These are phyloP conservation scores for Backusella sp. DNA, from an alignment of 192 early-diverging fungal species.

Conservation along the genomic window DNA sequence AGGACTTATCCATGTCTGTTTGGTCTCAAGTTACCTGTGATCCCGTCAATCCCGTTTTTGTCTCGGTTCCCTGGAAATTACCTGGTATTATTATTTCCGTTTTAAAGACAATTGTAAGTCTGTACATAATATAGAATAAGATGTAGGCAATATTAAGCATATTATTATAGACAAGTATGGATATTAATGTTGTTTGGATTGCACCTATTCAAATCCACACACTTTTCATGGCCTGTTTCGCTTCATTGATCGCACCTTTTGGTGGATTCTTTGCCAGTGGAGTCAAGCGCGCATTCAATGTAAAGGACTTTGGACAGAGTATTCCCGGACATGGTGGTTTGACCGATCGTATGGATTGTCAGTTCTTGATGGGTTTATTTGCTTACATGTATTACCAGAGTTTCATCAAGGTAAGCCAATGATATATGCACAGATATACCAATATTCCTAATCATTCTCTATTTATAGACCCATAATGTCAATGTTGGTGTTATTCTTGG, in stretches of 20 bases:
- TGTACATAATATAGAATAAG: too few relatives aligned
- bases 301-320: constrained; percentile 95
- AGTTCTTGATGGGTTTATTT: constrained; percentile 95
- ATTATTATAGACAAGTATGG: constrained; percentile 1
- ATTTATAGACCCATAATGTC: constrained; percentile 18
- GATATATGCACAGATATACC: too few relatives aligned
- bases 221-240: constrained; percentile 86
- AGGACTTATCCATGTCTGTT: constrained; percentile 47
- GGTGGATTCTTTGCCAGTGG: constrained; percentile 98
- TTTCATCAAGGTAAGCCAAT: constrained; percentile 21
- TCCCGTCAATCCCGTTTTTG: constrained; percentile 52
- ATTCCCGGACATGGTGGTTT: constrained; percentile 98
- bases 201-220: constrained; percentile 87
- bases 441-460: background rate
- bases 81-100: constrained; percentile 5
- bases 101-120: constrained; percentile 17
- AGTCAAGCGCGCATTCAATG: constrained; percentile 93
- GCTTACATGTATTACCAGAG: constrained; percentile 80
- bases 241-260: constrained; percentile 94
- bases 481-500: constrained; percentile 23
- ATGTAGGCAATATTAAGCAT: too few relatives aligned
- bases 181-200: constrained; percentile 60
- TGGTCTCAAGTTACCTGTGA: constrained; percentile 48
- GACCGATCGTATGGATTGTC: constrained; percentile 98
- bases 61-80: constrained; percentile 34